phyloP scores from a whole-genome alignment of 257 asterid species.

The Solanum tarijense region DNA sequence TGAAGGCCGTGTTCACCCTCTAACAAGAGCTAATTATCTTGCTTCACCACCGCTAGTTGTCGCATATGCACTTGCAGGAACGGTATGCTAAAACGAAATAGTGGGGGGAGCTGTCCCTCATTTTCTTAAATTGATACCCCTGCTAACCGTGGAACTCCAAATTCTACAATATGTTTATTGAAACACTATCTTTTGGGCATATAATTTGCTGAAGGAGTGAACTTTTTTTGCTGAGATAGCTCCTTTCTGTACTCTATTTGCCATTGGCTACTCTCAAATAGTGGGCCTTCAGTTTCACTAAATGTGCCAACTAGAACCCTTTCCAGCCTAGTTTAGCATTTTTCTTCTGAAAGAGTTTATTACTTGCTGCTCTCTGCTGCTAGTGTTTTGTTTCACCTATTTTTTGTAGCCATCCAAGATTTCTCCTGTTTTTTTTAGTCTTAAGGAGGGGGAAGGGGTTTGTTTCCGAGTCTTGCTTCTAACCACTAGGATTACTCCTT shows the following conservation, averaged over 20 bases:
- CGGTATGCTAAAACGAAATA: constrained; percentile 34
- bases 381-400: background rate
- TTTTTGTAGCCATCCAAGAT: background rate
- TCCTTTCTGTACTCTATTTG: background rate
- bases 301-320: background rate
- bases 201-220: background rate
- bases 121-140: background rate
- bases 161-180: background rate
- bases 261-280: background rate
- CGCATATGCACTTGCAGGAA: constrained; percentile 94
- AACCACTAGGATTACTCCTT: background rate
- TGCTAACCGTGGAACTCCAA: background rate
- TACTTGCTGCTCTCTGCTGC: background rate
- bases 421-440: background rate
- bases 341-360: background rate
- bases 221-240: background rate
- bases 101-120: background rate
- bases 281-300: background rate
- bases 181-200: background rate
- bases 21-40: constrained; percentile 88
- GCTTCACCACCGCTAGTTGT: constrained; percentile 87
- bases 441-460: background rate
- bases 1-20: constrained; percentile 91
- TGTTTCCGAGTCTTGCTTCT: background rate
- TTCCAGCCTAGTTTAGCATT: background rate